Evolutionary conservation across 2,329 filamentous ascomycete genomes (phyloP).

Genomic region (Orbilia quercus): DNA sequence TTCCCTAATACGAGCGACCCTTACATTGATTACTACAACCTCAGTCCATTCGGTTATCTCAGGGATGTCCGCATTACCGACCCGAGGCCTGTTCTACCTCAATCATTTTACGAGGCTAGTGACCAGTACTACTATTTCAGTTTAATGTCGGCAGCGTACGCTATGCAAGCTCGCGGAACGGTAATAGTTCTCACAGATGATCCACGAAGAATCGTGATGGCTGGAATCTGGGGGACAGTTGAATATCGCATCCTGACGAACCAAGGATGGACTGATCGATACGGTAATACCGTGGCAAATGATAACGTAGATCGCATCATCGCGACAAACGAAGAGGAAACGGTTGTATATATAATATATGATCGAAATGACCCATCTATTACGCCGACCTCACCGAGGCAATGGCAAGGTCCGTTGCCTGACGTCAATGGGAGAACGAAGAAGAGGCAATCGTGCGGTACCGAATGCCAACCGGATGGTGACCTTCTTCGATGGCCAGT

Average conservation of each 20-base stretch:
- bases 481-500: conserved; percentile 8
- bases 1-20: neutral
- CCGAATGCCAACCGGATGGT: conserved; percentile 8
- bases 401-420: conserved; percentile 2
- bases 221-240: conserved; percentile 20
- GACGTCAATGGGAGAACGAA: conserved; percentile 21
- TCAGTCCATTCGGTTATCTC: conserved; percentile 13
- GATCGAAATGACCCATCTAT: conserved; percentile 8
- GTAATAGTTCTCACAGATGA: conserved; percentile 21
- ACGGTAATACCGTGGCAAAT: conserved; percentile 8
- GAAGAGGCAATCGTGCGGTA: conserved; percentile 11
- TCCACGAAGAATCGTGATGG: conserved; percentile 5
- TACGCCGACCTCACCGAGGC: conserved; percentile 10
- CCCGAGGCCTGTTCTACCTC: conserved; percentile 12
- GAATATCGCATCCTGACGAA: conserved; percentile 16
- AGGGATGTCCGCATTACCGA: conserved; percentile 24
- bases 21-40: conserved; percentile 19
- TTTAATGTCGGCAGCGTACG: conserved; percentile 33
- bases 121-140: conserved; percentile 34
- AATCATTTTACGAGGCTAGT: conserved; percentile 9
- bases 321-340: conserved; percentile 19
- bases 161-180: conserved; percentile 18
- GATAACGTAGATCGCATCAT: conserved; percentile 25
- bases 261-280: conserved; percentile 16
- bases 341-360: conserved; percentile 6